These are phyloP conservation scores for Oryza brachyantha DNA, from an alignment of 176 grass and related monocot genomes.

Conservation along the genomic window DNA sequence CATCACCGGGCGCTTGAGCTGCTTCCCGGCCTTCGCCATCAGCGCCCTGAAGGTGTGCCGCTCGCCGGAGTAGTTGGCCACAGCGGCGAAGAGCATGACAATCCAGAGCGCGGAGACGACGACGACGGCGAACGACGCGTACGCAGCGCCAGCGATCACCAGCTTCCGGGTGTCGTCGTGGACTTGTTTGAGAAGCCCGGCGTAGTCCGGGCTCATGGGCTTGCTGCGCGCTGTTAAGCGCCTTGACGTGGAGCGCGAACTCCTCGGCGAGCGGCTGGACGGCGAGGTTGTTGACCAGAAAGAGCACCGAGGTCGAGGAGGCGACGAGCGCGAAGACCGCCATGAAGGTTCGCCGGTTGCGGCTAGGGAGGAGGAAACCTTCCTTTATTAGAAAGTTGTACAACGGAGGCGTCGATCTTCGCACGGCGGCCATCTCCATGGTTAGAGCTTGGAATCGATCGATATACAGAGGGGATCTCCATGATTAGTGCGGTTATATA, in stretches of 20 bases:
- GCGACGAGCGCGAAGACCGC: not conserved
- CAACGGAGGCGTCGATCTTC: not conserved
- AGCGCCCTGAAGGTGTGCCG: not conserved
- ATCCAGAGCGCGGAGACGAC: not conserved
- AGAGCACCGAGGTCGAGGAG: not conserved
- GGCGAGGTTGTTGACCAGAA: not conserved
- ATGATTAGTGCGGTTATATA: no score
- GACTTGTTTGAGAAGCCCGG: not conserved
- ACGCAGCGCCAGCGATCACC: not conserved
- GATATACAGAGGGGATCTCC: no score
- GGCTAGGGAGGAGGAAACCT: constrained; percentile 21
- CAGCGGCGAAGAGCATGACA: constrained; percentile 3
- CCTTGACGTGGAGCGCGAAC: not conserved
- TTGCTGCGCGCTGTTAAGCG: constrained; percentile 10
- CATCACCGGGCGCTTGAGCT: constrained; percentile 12
- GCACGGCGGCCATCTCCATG: not conserved
- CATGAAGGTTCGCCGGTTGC: constrained; percentile 18
- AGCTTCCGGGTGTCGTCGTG: not conserved
- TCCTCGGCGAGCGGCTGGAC: not conserved
- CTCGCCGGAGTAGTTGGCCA: constrained; percentile 7
- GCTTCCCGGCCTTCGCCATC: not conserved
- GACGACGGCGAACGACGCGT: not conserved
- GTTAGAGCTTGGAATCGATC: not conserved
- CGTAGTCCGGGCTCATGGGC: not conserved
- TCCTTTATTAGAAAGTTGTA: constrained; percentile 30